Evolutionary conservation across 106 monocot genomes (phyloP).

Genomic region (Posidonia australis): DNA sequence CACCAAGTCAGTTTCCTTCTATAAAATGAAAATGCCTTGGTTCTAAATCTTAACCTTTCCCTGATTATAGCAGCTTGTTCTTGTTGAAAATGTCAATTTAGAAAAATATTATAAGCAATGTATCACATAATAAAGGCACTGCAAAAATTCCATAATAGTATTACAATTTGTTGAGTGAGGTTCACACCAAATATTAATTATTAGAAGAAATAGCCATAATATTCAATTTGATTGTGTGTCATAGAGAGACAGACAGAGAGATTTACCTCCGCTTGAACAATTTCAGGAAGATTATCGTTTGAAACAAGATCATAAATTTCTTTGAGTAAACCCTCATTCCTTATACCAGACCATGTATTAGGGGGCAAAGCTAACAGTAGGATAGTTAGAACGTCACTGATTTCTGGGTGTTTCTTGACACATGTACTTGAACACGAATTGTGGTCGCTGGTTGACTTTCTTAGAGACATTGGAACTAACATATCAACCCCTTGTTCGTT

Average conservation of each 20-base stretch:
- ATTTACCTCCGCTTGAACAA: conserved; percentile 70
- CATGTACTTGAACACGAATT: conserved; percentile 10
- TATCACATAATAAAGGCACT: too few species aligned
- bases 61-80: too few species aligned
- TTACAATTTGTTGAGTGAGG: too few species aligned
- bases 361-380: conserved; percentile 60
- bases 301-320: conserved; percentile 56
- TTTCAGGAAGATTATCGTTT: conserved; percentile 47
- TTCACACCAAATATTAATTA: too few species aligned
- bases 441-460: conserved; percentile 12
- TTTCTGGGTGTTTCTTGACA: conserved; percentile 39
- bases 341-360: conserved; percentile 52
- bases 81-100: too few species aligned
- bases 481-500: conserved; percentile 69
- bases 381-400: conserved; percentile 63
- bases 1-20: background rate
- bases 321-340: conserved; percentile 33
- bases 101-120: too few species aligned
- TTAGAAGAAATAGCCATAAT: too few species aligned
- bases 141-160: too few species aligned
- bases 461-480: conserved; percentile 49
- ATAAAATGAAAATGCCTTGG: background rate
- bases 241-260: background rate
- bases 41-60: background rate
- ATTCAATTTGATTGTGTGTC: background rate